Evolutionary conservation across 352 stramenopile genomes (phyloP).

Genomic region (Pythium sp.): DNA sequence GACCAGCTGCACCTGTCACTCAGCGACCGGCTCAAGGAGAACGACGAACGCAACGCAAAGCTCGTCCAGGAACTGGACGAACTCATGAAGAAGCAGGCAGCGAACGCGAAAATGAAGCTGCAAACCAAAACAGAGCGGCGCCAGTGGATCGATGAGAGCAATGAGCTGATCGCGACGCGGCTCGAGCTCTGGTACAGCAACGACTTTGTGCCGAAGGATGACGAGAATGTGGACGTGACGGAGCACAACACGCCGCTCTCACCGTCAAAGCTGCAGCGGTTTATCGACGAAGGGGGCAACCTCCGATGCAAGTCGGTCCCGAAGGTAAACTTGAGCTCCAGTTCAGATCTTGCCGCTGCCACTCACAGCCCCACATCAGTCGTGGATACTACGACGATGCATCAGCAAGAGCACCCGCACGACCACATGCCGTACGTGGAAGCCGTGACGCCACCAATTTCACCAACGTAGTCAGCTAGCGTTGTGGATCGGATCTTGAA

Average conservation of each 20-base stretch:
- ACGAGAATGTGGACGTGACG: conserved; percentile 31
- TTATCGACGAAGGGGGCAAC: conserved; percentile 50
- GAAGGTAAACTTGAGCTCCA: no score
- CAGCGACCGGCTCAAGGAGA: conserved; percentile 8
- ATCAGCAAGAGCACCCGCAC: neutral
- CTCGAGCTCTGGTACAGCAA: conserved; percentile 33
- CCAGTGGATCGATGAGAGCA: conserved; percentile 30
- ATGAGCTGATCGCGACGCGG: conserved; percentile 28
- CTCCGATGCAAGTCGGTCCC: conserved; percentile 27
- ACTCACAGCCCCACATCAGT: neutral
- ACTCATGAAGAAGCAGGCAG: conserved; percentile 7
- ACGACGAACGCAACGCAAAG: conserved; percentile 2
- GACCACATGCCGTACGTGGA: conserved; percentile 1
- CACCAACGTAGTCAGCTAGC: conserved; percentile 3
- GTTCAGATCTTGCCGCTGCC: neutral
- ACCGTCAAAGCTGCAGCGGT: conserved; percentile 38
- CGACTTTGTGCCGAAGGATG: conserved; percentile 19
- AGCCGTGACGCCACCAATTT: conserved; percentile 13
- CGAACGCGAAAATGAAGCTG: conserved; percentile 36
- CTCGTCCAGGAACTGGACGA: conserved; percentile 7
- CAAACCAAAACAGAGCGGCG: conserved; percentile 29
- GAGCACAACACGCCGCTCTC: conserved; percentile 33
- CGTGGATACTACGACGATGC: neutral
- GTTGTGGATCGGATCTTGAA: neutral
- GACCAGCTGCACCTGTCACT: conserved; percentile 31